These are phyloP conservation scores for Dioscorea zingiberensis DNA, from an alignment of 106 monocot genomes.

Conservation along the genomic window DNA sequence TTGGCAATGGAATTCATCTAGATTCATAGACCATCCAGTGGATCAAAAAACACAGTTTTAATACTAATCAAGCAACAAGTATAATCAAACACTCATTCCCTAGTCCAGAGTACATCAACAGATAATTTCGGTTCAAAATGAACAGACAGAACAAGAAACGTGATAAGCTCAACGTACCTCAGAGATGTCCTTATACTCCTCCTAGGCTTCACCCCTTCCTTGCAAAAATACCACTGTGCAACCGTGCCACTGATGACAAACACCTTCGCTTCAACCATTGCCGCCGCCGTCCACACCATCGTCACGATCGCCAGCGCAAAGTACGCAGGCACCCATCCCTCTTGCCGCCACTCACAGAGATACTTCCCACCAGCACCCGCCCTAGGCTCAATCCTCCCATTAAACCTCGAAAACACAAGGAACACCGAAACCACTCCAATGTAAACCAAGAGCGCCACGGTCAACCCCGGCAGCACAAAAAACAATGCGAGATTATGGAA, in stretches of 20 bases:
- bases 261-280: slow-evolving; percentile 68
- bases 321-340: slow-evolving; percentile 77
- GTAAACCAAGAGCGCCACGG: slow-evolving; percentile 44
- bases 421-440: slow-evolving; percentile 52
- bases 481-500: slow-evolving; percentile 47
- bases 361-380: slow-evolving; percentile 23
- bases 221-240: slow-evolving; percentile 87
- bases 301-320: slow-evolving; percentile 65
- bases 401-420: slow-evolving; percentile 61
- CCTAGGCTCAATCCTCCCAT: slow-evolving; percentile 57
- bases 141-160: neutral
- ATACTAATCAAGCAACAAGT: too few relatives aligned
- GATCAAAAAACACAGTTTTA: too few relatives aligned
- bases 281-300: slow-evolving; percentile 65
- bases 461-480: slow-evolving; percentile 34
- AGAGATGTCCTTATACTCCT: slow-evolving; percentile 65
- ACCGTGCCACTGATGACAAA: slow-evolving; percentile 81
- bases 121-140: neutral
- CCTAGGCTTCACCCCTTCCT: slow-evolving; percentile 36
- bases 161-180: slow-evolving; percentile 35
- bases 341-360: slow-evolving; percentile 70
- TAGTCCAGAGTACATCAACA: too few relatives aligned
- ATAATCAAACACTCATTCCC: too few relatives aligned
- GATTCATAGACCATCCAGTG: too few relatives aligned
- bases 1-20: too few relatives aligned